Conservation (phyloP, 768 basidiomycete species). For the Cantharellus cinnabarinus region DNA sequence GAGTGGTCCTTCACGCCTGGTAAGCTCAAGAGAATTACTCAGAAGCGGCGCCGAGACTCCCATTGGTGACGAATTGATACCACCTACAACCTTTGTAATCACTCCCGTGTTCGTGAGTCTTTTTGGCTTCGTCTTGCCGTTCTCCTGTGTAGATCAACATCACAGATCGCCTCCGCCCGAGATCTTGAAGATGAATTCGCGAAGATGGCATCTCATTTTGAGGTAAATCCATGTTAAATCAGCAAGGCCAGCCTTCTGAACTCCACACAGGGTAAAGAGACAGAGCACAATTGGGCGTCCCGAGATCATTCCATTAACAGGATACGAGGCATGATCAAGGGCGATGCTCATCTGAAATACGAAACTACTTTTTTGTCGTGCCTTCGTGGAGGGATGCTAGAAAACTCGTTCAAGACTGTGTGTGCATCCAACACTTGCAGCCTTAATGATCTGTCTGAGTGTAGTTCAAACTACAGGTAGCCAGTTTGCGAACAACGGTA, state of each 20-base stretch:
- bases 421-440: slow-evolving; percentile 14
- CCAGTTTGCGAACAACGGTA: slow-evolving; percentile 81
- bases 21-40: neutral
- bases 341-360: slow-evolving; percentile 47
- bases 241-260: neutral
- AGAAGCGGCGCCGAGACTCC: neutral
- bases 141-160: neutral
- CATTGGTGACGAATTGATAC: neutral
- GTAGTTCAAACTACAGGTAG: slow-evolving; percentile 30
- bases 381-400: slow-evolving; percentile 59
- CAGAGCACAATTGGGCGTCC: slow-evolving; percentile 83
- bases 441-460: slow-evolving; percentile 1
- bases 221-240: slow-evolving; percentile 25
- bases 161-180: slow-evolving; percentile 55
- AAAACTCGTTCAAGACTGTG: slow-evolving; percentile 71
- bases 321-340: slow-evolving; percentile 79
- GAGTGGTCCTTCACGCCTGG: too few relatives aligned
- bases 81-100: neutral
- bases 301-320: slow-evolving; percentile 59
- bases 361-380: slow-evolving; percentile 51
- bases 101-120: slow-evolving; percentile 1
- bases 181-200: slow-evolving; percentile 79
- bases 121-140: neutral
- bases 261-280: slow-evolving; percentile 67
- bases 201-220: slow-evolving; percentile 59